Percentiles rank a stretch among this genome's conserved stretches.
phyloP scores from a whole-genome alignment of 2,329 filamentous ascomycete genomes.

The Pseudocercospora pini-densiflorae region DNA sequence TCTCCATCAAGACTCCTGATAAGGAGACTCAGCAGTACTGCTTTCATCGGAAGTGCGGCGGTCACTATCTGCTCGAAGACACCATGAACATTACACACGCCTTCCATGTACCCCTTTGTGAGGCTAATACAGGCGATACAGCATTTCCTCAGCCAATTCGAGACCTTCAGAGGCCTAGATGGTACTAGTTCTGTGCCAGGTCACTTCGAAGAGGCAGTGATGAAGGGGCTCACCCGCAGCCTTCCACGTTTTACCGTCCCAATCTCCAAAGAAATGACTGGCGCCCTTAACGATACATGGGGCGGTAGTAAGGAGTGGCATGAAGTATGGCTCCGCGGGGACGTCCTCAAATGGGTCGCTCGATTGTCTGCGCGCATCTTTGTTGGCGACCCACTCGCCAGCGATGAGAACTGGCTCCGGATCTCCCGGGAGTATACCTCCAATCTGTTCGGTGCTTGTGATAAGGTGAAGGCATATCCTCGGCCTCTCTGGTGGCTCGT shows the following conservation, averaged over 20 bases:
- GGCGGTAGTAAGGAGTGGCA: constrained; percentile 21
- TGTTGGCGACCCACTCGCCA: constrained; percentile 43
- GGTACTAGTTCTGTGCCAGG: neutral
- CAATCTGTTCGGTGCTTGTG: constrained; percentile 41
- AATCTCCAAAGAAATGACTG: constrained; percentile 16
- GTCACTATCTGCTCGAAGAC: neutral
- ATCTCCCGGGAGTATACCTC: constrained; percentile 44
- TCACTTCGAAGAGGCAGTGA: constrained; percentile 22
- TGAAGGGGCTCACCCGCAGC: constrained; percentile 23
- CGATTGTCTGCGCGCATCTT: constrained; percentile 49
- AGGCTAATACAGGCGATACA: neutral
- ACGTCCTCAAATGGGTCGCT: constrained; percentile 42
- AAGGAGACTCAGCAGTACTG: neutral
- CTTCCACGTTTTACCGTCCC: constrained; percentile 6
- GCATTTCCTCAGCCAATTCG: constrained; percentile 11
- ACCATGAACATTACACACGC: neutral
- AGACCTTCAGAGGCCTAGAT: constrained; percentile 11
- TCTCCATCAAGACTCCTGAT: neutral
- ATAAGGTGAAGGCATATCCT: constrained; percentile 42
- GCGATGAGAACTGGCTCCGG: constrained; percentile 47
- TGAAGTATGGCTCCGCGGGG: constrained; percentile 27
- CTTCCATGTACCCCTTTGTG: neutral
- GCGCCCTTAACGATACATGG: constrained; percentile 13
- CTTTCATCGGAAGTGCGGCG: neutral
- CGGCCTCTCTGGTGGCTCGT: constrained; percentile 40